Evolutionary conservation across 768 basidiomycete genomes (phyloP), one percentile per base, ranked within the genome.

Genomic region (Rhodocollybia butyracea): DNA sequence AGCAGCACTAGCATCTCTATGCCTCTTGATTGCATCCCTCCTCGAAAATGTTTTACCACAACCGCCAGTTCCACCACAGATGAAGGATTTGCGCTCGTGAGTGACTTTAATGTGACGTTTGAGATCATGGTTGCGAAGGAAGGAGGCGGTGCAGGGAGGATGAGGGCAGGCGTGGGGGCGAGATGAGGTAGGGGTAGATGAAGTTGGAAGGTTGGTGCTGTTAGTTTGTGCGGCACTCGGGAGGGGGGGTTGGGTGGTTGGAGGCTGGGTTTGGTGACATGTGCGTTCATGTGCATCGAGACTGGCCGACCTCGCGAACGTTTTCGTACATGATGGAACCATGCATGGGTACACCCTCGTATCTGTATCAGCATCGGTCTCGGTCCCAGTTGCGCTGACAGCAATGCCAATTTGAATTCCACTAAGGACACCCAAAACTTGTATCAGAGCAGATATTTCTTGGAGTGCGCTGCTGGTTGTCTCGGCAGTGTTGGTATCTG

Each of bases 301-400:
- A 60, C 74, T 80, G 67, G 83, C 87, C 12, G 89, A 74, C 11
- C 85, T 82, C 43, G 83, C 78, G 65, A 92, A 91, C 5, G 74
- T 81, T 70, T 88, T 90, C 57, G 70, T 73, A 65, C 90, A 92
- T 30, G 78, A 73, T 26, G 77, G 70, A 17, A 82, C 73, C n/a
- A 83, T 76, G 65, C 90, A 92, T 4, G 90, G 89, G 61, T 89
- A 85, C n/a, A 91, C 87, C 7, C 88, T 87, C 12, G 88, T 86
- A 32, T 82, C 83, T 45, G 86, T 86, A 61, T 85, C 84, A 27
- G 72, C 70, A 52, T 70, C 64, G 22, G 69, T 63, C 58, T 63
- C 69, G 5, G 64, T 46, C 52, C 66, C 70, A 40, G 65, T 60
- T 30, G 72, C n/a, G n/a, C n/a, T 63, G 22, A 68, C 70, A 56